phyloP scores from a whole-genome alignment of 192 early-diverging fungal genomes.

The Lunasporangiospora selenospora region DNA sequence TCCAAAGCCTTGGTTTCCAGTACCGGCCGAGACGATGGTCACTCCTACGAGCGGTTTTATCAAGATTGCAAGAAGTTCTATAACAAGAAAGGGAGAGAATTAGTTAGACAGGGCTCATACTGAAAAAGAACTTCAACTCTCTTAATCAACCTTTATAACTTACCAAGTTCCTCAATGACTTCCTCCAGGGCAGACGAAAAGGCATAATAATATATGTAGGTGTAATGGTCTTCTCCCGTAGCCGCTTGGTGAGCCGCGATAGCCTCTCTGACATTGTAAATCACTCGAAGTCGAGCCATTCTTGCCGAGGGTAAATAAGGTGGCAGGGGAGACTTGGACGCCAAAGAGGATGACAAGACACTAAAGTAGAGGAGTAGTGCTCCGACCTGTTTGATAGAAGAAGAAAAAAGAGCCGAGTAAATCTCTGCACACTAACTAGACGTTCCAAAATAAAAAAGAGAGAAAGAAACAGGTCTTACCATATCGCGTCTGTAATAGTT shows the following conservation, averaged over 20 bases:
- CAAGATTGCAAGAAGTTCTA: conserved; percentile 38
- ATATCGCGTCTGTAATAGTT: conserved; percentile 54
- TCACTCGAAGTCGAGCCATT: conserved; percentile 49
- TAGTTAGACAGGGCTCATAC: not conserved
- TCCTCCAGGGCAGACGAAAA: conserved; percentile 43
- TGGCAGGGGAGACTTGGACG: conserved; percentile 76
- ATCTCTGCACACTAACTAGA: no score
- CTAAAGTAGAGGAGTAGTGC: conserved; percentile 73
- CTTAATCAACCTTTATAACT: no score
- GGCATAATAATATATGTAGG: conserved; percentile 47
- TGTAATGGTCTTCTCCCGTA: conserved; percentile 42
- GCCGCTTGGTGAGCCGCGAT: conserved; percentile 28
- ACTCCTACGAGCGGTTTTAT: conserved; percentile 43
- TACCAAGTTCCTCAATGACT: conserved; percentile 48
- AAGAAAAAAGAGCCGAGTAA: not conserved
- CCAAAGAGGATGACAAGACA: conserved; percentile 72
- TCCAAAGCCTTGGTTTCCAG: not conserved
- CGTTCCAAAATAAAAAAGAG: not conserved
- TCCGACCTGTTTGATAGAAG: conserved; percentile 46
- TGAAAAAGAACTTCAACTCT: not conserved
- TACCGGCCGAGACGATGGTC: conserved; percentile 10
- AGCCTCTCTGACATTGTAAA: conserved; percentile 42
- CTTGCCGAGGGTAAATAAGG: conserved; percentile 68
- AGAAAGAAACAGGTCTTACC: conserved; percentile 35
- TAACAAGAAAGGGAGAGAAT: not conserved